phyloP scores from a whole-genome alignment of 257 asterid species.

The Solanum bulbocastanum region DNA sequence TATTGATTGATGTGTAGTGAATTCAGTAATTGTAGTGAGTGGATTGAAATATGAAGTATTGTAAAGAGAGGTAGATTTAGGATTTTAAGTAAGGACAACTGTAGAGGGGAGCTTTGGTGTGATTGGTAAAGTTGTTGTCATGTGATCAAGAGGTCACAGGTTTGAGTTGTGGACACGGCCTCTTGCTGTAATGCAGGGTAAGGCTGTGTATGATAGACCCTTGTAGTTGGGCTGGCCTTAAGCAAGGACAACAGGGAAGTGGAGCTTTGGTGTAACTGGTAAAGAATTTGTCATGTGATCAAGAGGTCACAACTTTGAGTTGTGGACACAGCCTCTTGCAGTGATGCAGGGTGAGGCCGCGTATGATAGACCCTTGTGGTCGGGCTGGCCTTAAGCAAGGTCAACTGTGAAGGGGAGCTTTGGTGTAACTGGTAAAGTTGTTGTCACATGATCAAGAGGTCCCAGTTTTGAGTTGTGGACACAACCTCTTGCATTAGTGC shows the following conservation, averaged over 20 bases:
- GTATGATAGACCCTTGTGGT: neutral
- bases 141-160: neutral
- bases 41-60: neutral
- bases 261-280: too few species aligned
- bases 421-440: neutral
- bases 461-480: neutral
- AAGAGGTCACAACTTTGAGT: too few species aligned
- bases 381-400: neutral
- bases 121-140: neutral
- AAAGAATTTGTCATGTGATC: neutral
- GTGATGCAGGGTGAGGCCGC: neutral
- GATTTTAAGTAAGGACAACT: neutral
- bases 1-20: neutral
- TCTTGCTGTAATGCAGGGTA: neutral
- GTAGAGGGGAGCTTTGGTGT: neutral
- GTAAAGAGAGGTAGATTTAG: neutral
- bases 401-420: neutral
- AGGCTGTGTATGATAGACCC: neutral
- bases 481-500: neutral
- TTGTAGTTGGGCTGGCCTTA: neutral
- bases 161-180: neutral
- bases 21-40: neutral
- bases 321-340: neutral
- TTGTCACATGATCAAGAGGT: neutral
- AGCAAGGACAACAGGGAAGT: neutral